phyloP scores from a whole-genome alignment of 83 land plant genomes.

The Isoetes engelmannii region DNA sequence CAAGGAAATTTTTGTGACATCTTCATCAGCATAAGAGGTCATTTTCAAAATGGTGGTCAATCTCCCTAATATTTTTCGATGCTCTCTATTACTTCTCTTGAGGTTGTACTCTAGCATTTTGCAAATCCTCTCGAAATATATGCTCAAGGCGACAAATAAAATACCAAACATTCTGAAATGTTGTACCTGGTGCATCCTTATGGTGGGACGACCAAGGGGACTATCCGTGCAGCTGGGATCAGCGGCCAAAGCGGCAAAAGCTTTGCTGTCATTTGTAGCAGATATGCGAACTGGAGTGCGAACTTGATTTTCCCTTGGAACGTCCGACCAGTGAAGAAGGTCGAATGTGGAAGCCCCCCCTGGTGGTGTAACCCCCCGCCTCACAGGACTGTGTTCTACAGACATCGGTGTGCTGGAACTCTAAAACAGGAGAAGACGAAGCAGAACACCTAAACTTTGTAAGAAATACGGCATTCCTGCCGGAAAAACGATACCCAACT shows the following conservation, averaged over 20 bases:
- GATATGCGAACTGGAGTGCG: constrained; percentile 19
- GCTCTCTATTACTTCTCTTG: too few species aligned
- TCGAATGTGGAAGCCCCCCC: constrained; percentile 6
- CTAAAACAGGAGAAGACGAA: too few species aligned
- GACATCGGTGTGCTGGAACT: not conserved
- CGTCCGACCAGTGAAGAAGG: constrained; percentile 16
- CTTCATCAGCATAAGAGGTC: too few species aligned
- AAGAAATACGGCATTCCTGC: too few species aligned
- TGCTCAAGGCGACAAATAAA: too few species aligned
- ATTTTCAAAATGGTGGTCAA: too few species aligned
- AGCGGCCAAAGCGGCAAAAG: constrained; percentile 6
- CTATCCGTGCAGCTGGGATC: not conserved
- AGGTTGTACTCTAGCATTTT: too few species aligned
- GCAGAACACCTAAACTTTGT: too few species aligned
- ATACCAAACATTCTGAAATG: too few species aligned
- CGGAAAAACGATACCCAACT: too few species aligned
- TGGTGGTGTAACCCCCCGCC: constrained; percentile 3
- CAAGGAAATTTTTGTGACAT: not conserved
- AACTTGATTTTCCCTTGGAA: constrained; percentile 19
- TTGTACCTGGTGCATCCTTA: constrained; percentile 10
- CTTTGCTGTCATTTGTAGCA: constrained; percentile 16
- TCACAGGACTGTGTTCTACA: not conserved
- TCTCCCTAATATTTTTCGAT: too few species aligned
- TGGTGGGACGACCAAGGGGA: constrained; percentile 8
- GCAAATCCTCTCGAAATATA: too few species aligned